Base-by-base conservation (phyloP, 129 eudicot species). In the Ambrosia trifida region DNA sequence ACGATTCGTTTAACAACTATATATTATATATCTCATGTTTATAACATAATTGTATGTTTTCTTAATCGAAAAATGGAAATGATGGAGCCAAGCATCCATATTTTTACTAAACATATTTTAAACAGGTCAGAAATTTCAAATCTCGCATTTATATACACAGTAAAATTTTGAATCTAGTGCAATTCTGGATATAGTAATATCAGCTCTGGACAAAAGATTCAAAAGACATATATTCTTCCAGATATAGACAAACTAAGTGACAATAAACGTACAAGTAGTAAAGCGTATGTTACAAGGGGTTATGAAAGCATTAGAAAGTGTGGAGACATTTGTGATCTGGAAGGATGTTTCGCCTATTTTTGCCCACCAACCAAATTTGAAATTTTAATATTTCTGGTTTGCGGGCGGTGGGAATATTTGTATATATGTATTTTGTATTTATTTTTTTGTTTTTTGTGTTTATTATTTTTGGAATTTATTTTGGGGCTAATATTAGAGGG, bases 351-450 rank as follows among this genome's bases (percentile, higher is more conserved):
- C 66, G 57, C 9, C 35, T 45, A 40, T 20, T 73, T 69, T 73
- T 80, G 62, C 54, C 75, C 87, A 79, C 84, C 87, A 83, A 79
- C 69, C 76, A 66, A 69, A 72, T 77, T 84, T 80, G 66, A 84
- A 84, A 76, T 49, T 69, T 69, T 77, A 35, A 69, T 69, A 77
- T 61, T 77, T 51, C 41, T 78, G 81, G 66, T 62, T 70, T 62
- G 77, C 63, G 44, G 72, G 76, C 76, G 72, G 66, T 77, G 56
- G 28, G 17, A 51, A 18, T 9, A 51, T 13, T 4, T 54, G 52
- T 65, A 16, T 50, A 35, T n/a, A 36, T 60, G 3, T 72, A 1
- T n/a, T 63, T 65, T 46, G 9, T 33, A 18, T 32, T 18, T 56
- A 11, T 30, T 7, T 44, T 14, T 24, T 31, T 5, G 40, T 71